phyloP scores from a whole-genome alignment of 2,329 filamentous ascomycete species.

The Neofusicoccum cordaticola region DNA sequence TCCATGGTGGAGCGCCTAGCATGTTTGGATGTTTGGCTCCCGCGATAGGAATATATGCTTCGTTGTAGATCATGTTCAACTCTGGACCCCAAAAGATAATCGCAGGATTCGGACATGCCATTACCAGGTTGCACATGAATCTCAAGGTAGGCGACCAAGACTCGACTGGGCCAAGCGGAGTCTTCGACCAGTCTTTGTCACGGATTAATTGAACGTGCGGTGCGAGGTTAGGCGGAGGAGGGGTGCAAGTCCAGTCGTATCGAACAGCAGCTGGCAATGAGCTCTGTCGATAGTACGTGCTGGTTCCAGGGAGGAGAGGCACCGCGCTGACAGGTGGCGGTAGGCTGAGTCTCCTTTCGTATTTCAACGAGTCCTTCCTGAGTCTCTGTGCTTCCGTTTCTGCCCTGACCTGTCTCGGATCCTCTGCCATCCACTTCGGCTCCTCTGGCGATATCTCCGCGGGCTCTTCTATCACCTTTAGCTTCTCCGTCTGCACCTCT shows the following conservation, averaged over 20 bases:
- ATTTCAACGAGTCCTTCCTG: neutral
- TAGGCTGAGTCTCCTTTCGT: slow-evolving; percentile 4
- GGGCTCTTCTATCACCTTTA: neutral
- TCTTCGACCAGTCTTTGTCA: slow-evolving; percentile 67
- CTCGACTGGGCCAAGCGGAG: slow-evolving; percentile 69
- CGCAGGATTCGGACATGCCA: slow-evolving; percentile 54
- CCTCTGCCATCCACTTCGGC: neutral
- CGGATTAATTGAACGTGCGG: slow-evolving; percentile 69
- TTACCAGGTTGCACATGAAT: slow-evolving; percentile 72
- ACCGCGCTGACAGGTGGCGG: slow-evolving; percentile 1
- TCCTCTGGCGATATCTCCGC: neutral
- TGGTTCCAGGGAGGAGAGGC: slow-evolving; percentile 11
- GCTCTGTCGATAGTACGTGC: neutral
- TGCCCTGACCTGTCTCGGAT: neutral
- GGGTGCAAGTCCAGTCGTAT: slow-evolving; percentile 17
- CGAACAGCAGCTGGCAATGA: neutral
- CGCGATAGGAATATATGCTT: slow-evolving; percentile 64
- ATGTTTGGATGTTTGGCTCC: slow-evolving; percentile 68
- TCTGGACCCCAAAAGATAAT: slow-evolving; percentile 51
- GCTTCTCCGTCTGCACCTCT: neutral
- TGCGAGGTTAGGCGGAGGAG: slow-evolving; percentile 45
- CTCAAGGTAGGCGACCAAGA: slow-evolving; percentile 67
- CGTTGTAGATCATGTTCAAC: slow-evolving; percentile 71
- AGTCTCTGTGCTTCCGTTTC: neutral
- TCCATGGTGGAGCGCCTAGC: slow-evolving; percentile 65